phyloP scores from a whole-genome alignment of 1,284 basidiomycete species.

The Termitomyces sp. region DNA sequence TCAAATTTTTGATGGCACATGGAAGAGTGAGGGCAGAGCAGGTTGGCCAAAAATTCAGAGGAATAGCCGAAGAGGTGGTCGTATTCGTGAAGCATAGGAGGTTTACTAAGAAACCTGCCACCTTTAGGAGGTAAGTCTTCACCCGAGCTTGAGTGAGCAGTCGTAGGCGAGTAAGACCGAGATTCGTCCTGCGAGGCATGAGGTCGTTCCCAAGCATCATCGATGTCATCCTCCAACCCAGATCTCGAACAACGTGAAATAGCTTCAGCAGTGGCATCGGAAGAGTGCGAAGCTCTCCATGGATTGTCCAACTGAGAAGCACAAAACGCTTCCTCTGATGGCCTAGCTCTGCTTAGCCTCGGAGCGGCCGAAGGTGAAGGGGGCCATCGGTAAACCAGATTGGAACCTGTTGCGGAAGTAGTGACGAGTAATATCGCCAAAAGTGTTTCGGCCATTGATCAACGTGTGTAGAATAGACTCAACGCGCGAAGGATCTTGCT shows the following conservation, averaged over 20 bases:
- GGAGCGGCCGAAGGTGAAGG: slow-evolving; percentile 51
- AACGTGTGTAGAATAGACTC: background rate
- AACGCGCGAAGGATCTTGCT: background rate
- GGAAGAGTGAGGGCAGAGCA: slow-evolving; percentile 74
- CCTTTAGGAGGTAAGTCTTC: slow-evolving; percentile 40
- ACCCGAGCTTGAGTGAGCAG: slow-evolving; percentile 36
- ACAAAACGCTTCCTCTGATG: slow-evolving; percentile 34
- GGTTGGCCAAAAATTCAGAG: slow-evolving; percentile 73
- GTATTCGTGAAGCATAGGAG: slow-evolving; percentile 42
- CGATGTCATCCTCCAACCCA: slow-evolving; percentile 29
- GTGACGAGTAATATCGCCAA: slow-evolving; percentile 70
- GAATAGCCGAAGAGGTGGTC: slow-evolving; percentile 77
- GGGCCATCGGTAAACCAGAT: slow-evolving; percentile 72
- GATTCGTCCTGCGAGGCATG: slow-evolving; percentile 36
- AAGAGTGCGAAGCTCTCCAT: slow-evolving; percentile 57
- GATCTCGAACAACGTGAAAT: slow-evolving; percentile 9
- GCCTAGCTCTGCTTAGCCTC: slow-evolving; percentile 59
- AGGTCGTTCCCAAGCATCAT: slow-evolving; percentile 55
- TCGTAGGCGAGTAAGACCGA: slow-evolving; percentile 35
- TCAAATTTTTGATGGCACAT: slow-evolving; percentile 96
- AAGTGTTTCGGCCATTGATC: slow-evolving; percentile 63
- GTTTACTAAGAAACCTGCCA: slow-evolving; percentile 29
- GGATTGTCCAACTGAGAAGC: slow-evolving; percentile 61
- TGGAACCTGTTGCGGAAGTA: slow-evolving; percentile 69
- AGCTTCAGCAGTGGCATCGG: slow-evolving; percentile 25